Percentiles rank a stretch among this genome's conserved stretches.
Conservation (phyloP, 2,329 filamentous ascomycete species). For the Colletotrichum lupini region DNA sequence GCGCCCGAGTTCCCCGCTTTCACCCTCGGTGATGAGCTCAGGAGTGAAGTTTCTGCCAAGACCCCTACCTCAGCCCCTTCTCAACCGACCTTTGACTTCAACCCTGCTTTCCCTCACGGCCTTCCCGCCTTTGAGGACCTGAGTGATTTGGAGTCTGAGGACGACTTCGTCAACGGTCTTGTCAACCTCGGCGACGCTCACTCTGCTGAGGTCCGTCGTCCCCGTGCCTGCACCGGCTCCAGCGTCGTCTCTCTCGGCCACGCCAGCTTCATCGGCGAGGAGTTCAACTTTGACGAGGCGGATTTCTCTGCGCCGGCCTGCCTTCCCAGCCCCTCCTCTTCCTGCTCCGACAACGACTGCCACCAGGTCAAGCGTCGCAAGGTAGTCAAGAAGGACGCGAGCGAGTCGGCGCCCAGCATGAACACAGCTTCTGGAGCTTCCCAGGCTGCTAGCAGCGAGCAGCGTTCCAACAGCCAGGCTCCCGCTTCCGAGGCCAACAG, state of each 20-base stretch:
- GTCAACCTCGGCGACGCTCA: slow-evolving; percentile 41
- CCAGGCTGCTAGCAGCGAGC: slow-evolving; percentile 45
- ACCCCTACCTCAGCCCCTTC: slow-evolving; percentile 54
- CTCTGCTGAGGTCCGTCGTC: slow-evolving; percentile 74
- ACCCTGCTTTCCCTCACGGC: slow-evolving; percentile 61
- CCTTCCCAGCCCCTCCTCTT: slow-evolving; percentile 72
- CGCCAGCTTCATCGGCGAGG: slow-evolving; percentile 77
- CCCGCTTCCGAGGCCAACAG: slow-evolving; percentile 48
- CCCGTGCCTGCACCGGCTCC: slow-evolving; percentile 74
- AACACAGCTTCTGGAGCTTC: slow-evolving; percentile 52
- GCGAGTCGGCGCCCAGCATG: slow-evolving; percentile 53
- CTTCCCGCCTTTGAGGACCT: slow-evolving; percentile 85
- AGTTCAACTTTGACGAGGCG: slow-evolving; percentile 79
- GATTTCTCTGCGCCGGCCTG: slow-evolving; percentile 69
- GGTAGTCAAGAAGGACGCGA: slow-evolving; percentile 56
- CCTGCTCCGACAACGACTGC: slow-evolving; percentile 58
- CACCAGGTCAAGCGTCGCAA: slow-evolving; percentile 69
- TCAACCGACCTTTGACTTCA: slow-evolving; percentile 63
- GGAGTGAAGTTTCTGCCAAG: slow-evolving; percentile 62
- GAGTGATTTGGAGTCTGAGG: slow-evolving; percentile 82
- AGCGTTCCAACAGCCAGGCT: slow-evolving; percentile 46
- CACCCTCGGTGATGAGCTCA: slow-evolving; percentile 71
- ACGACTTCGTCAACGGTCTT: slow-evolving; percentile 40
- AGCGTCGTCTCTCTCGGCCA: slow-evolving; percentile 76
- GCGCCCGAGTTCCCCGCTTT: slow-evolving; percentile 74